These are phyloP conservation scores for Jackrogersella minutella DNA, from an alignment of 495 filamentous ascomycete species.

Conservation along the genomic window DNA sequence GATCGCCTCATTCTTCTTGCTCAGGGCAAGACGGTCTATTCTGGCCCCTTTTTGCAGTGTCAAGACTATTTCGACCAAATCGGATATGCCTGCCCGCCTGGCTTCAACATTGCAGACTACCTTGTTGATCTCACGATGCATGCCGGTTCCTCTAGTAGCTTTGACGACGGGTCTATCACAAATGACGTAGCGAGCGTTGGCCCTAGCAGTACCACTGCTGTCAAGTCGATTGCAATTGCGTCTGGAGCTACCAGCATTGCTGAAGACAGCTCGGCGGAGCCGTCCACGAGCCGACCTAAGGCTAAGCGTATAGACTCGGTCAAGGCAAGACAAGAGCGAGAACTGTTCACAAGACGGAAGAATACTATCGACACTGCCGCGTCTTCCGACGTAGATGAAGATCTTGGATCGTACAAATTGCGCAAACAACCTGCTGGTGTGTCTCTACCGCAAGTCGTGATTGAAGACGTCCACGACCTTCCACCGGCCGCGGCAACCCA, in stretches of 20 bases:
- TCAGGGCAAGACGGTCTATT: slow-evolving; percentile 89
- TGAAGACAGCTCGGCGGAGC: slow-evolving; percentile 59
- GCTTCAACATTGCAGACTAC: slow-evolving; percentile 99
- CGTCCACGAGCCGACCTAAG: slow-evolving; percentile 65
- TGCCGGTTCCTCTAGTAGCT: slow-evolving; percentile 57
- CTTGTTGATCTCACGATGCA: slow-evolving; percentile 98
- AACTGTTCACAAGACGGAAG: slow-evolving; percentile 87
- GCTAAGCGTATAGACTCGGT: slow-evolving; percentile 76
- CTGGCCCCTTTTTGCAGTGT: slow-evolving; percentile 86
- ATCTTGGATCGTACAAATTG: slow-evolving; percentile 66
- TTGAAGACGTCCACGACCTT: slow-evolving; percentile 76
- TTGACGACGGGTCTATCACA: slow-evolving; percentile 63
- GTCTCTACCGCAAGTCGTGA: slow-evolving; percentile 68
- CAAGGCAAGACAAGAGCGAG: slow-evolving; percentile 82
- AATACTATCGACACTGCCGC: slow-evolving; percentile 70
- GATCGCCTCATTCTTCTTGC: slow-evolving; percentile 92
- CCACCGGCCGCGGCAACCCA: slow-evolving; percentile 80
- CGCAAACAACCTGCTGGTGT: slow-evolving; percentile 68
- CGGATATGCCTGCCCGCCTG: slow-evolving; percentile 90
- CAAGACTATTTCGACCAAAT: slow-evolving; percentile 92
- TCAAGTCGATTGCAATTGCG: slow-evolving; percentile 88
- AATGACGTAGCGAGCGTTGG: slow-evolving; percentile 74
- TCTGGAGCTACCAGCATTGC: slow-evolving; percentile 69
- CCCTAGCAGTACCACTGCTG: slow-evolving; percentile 87
- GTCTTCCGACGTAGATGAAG: slow-evolving; percentile 70